Conservation (phyloP, 495 filamentous ascomycete species). For the Penicillium paradoxum region DNA sequence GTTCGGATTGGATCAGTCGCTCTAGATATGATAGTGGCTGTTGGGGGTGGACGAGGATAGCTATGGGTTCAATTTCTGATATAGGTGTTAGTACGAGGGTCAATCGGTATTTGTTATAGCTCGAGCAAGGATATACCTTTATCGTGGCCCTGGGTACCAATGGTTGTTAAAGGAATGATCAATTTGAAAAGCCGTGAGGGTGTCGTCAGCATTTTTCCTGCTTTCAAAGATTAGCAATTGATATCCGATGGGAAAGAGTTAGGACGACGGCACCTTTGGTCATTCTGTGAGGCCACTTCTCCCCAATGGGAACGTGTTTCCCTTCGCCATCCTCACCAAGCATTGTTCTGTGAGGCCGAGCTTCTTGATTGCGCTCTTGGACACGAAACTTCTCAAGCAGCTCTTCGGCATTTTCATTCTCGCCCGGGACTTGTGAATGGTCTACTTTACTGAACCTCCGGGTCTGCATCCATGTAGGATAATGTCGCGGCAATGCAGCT, state of each 20-base stretch:
- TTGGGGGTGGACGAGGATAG: slow-evolving; percentile 84
- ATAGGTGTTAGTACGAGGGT: slow-evolving; percentile 32
- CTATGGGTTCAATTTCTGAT: slow-evolving; percentile 72
- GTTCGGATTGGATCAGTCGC: slow-evolving; percentile 81
- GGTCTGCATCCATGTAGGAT: slow-evolving; percentile 5
- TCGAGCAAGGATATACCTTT: slow-evolving; percentile 43
- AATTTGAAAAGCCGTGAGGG: slow-evolving; percentile 87
- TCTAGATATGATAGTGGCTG: slow-evolving; percentile 92
- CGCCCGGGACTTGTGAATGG: slow-evolving; percentile 13
- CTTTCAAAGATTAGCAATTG: not conserved
- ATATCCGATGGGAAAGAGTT: not conserved
- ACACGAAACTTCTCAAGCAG: slow-evolving; percentile 16
- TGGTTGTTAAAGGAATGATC: slow-evolving; percentile 70
- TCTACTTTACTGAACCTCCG: slow-evolving; percentile 19
- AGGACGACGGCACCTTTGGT: slow-evolving; percentile 51
- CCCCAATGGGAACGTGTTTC: slow-evolving; percentile 41
- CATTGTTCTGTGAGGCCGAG: slow-evolving; percentile 4
- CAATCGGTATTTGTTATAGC: slow-evolving; percentile 14
- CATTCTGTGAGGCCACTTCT: slow-evolving; percentile 48
- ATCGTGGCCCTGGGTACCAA: slow-evolving; percentile 46
- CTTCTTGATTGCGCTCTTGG: slow-evolving; percentile 9
- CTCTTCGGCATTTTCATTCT: slow-evolving; percentile 21
- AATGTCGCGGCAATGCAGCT: not conserved
- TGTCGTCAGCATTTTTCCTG: slow-evolving; percentile 86
- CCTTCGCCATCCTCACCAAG: slow-evolving; percentile 5